Conservation (phyloP, 495 filamentous ascomycete species). For the Cenococcum geophilum region DNA sequence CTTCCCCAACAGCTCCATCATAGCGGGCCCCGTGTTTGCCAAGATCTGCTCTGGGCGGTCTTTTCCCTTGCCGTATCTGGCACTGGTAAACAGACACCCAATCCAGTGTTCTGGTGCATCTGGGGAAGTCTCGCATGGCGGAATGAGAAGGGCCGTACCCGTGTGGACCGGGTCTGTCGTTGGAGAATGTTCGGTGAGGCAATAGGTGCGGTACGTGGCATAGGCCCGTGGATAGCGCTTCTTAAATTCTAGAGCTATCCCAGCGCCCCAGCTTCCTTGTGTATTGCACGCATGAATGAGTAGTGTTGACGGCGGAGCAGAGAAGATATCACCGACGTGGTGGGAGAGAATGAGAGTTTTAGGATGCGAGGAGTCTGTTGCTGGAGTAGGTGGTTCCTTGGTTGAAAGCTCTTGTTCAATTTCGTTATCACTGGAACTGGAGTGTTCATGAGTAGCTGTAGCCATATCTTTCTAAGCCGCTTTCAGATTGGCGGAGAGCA, state of each 20-base stretch:
- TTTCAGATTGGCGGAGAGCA: too few species aligned
- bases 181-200: slow-evolving; percentile 15
- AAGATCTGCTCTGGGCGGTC: slow-evolving; percentile 33
- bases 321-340: slow-evolving; percentile 37
- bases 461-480: not conserved
- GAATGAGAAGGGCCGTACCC: slow-evolving; percentile 37
- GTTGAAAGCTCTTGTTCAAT: not conserved
- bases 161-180: slow-evolving; percentile 24
- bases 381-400: not conserved
- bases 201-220: slow-evolving; percentile 32
- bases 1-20: slow-evolving; percentile 33
- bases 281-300: slow-evolving; percentile 43
- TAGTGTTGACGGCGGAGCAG: slow-evolving; percentile 34
- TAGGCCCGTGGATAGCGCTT: slow-evolving; percentile 36
- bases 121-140: slow-evolving; percentile 28
- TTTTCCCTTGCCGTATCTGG: slow-evolving; percentile 30
- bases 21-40: slow-evolving; percentile 33
- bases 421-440: not conserved
- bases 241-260: slow-evolving; percentile 39
- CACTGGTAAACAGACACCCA: slow-evolving; percentile 40
- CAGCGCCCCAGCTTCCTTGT: slow-evolving; percentile 35
- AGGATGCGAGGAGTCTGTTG: not conserved
- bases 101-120: slow-evolving; percentile 31
- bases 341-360: slow-evolving; percentile 23
- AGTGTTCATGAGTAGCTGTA: not conserved